Evolutionary conservation across 2,329 filamentous ascomycete species (phyloP), one percentile per base, ranked within the genome.

Genomic region (Pseudogymnoascus sp.): DNA sequence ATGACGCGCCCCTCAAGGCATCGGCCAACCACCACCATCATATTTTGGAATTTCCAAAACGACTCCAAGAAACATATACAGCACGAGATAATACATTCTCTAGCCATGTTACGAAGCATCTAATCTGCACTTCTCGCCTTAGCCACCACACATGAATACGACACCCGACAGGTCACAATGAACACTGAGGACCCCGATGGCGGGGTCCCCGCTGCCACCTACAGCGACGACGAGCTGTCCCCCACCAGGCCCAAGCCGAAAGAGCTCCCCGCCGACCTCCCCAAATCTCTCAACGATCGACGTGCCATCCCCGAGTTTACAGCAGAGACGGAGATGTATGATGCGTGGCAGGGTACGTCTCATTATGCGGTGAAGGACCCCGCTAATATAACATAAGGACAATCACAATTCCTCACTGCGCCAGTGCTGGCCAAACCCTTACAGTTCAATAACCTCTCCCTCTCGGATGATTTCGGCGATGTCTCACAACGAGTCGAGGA

Each of bases 271-370:
- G 78, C 84, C 68, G 94, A 99, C 76, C 84, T 99, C 36, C 94
- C 94, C 9, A 94, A 84, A 68, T 96, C 92, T 10, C 84, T 99
- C 62, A 89, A 99, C 74, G 94, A 99, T 78, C 86, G 94, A 64
- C 84, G 87, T 68, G 81, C 81, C 70, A 83, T 89, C 35, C 83
- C 86, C 3, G 80, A 79, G 29, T 83, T 87, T 66, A 82, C 89
- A 62, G 81, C 82, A 39, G 94, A 97, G 80, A 96, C 92, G 41
- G 94, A 97, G 80, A 91, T 97, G 79, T 99, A 97, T 75, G 94
- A 99, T 82, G 94, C 91, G 68, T 99, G 94, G 94, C 92, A 97
- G 87, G 93, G 93, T 88, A 74, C 25, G 63, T 35, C 36, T 58
- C 27, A 13, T 35, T 10, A 51, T 36, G 27, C 31, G 41, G 60